phyloP scores from a whole-genome alignment of 139 green algal species.

The Spirogloea muscicola region DNA sequence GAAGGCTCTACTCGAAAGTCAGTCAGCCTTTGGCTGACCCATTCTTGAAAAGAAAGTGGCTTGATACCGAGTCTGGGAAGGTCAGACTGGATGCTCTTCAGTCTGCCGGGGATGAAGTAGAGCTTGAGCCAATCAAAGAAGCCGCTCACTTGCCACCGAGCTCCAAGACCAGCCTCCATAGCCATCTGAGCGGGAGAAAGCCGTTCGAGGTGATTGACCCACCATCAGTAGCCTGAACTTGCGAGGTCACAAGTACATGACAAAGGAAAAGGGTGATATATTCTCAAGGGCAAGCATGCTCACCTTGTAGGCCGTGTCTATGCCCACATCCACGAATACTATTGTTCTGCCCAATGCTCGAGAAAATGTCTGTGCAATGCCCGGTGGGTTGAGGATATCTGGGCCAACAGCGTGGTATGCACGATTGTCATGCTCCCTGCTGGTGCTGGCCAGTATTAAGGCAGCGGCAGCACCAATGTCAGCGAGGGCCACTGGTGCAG shows the following conservation, averaged over 20 bases:
- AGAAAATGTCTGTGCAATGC: neutral
- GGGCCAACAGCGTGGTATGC: conserved; percentile 8
- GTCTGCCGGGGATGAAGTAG: conserved; percentile 14
- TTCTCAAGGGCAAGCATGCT: too few species aligned
- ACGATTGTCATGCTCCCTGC: neutral
- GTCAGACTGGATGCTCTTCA: conserved; percentile 16
- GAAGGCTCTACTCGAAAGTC: too few species aligned
- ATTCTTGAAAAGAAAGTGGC: neutral
- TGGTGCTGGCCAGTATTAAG: neutral
- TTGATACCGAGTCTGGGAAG: conserved; percentile 10
- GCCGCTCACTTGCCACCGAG: conserved; percentile 10
- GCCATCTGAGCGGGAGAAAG: too few species aligned
- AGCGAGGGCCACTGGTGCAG: conserved; percentile 3
- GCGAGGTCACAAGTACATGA: too few species aligned
- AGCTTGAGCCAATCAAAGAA: conserved; percentile 21
- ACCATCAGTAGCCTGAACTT: too few species aligned
- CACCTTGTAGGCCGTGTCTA: neutral
- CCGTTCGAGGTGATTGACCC: too few species aligned
- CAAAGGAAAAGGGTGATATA: too few species aligned
- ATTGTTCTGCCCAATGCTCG: conserved; percentile 1
- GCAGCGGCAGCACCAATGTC: conserved; percentile 24
- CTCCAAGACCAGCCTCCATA: too few species aligned
- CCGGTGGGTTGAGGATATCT: neutral
- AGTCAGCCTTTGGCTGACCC: too few species aligned
- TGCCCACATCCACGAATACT: conserved; percentile 18